These are phyloP conservation scores for Conidiobolus incongruus DNA, from an alignment of 371 early-diverging fungal genomes.

Conservation along the genomic window DNA sequence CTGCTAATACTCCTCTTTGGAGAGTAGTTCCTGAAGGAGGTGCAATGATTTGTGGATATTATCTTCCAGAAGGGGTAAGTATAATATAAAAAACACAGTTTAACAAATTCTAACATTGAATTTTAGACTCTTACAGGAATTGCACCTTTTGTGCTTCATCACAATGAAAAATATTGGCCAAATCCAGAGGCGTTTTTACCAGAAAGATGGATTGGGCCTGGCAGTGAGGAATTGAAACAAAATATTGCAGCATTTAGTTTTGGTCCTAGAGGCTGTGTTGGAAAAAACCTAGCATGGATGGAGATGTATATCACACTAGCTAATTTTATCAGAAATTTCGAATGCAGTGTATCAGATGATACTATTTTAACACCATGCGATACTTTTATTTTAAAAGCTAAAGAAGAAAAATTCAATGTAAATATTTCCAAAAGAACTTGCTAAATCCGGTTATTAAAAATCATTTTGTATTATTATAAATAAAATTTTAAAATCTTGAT, in stretches of 20 bases:
- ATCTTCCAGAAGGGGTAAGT: constrained; percentile 2
- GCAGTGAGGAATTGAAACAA: too few relatives aligned
- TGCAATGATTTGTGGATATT: neutral
- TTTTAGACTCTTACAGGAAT: neutral
- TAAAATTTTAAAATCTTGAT: too few relatives aligned
- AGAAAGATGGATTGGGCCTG: neutral
- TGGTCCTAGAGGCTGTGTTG: neutral
- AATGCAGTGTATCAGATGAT: too few relatives aligned
- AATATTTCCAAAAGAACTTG: too few relatives aligned
- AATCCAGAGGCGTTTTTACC: neutral
- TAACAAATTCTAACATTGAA: too few relatives aligned
- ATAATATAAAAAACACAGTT: neutral
- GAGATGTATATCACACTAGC: neutral
- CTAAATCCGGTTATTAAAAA: too few relatives aligned
- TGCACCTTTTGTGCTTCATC: neutral
- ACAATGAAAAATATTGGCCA: neutral
- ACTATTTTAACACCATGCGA: too few relatives aligned
- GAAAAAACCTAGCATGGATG: neutral
- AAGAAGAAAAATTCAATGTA: too few relatives aligned
- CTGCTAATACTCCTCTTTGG: neutral
- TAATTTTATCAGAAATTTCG: neutral
- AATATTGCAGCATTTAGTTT: neutral
- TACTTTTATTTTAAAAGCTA: too few relatives aligned
- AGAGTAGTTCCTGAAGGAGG: neutral
- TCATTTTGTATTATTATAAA: too few relatives aligned